Base-by-base conservation (phyloP, 768 basidiomycete species). In the Tephrocybe sp. region DNA sequence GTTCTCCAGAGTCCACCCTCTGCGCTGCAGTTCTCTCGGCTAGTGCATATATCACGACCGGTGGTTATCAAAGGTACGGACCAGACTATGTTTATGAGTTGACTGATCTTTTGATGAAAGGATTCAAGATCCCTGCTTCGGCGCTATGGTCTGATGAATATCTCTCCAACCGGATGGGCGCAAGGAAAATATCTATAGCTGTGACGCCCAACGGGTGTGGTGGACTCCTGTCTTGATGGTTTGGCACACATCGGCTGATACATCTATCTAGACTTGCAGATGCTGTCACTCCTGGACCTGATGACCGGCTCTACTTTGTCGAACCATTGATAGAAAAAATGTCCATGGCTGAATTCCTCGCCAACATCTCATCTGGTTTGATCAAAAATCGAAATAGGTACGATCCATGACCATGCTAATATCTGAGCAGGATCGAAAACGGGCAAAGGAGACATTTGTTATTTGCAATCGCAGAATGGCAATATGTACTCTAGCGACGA, bases 381-480 rank as follows among this genome's bases (percentile, higher is more conserved):
- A 44, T 55, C 29, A 22, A 40, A 34, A 49, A 23, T 43, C 22
- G 33, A 5, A 18, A 24, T 39, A 13, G n/a, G 12, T 23, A 42
- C 27, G 27, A 29, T n/a, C n/a, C n/a, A 29, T 5, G 27, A 5
- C 11, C 6, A 29, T 29, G 11, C 27, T 40, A n/a, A 50, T 27
- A 25, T 41, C 18, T 2, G 11, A 22, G 2, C 29, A 55, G 56
- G 27, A 10, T 45, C 41, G 42, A 48, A 49, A 16, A 22, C 47
- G 21, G 40, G 41, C 15, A 46, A 50, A 19, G 46, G 58, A 6
- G 69, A 76, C 36, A 75, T 86, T 13, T 68, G 74, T 55, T 95
- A 95, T 64, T 73, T 97, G 3, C 94, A 97, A 64, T 90, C 88
- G 3, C 93, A 97, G 64, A 91, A 95, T 62, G 94, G 94, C 8